Conservation (phyloP, 768 basidiomycete species). For the Boletus subcaerulescens region DNA sequence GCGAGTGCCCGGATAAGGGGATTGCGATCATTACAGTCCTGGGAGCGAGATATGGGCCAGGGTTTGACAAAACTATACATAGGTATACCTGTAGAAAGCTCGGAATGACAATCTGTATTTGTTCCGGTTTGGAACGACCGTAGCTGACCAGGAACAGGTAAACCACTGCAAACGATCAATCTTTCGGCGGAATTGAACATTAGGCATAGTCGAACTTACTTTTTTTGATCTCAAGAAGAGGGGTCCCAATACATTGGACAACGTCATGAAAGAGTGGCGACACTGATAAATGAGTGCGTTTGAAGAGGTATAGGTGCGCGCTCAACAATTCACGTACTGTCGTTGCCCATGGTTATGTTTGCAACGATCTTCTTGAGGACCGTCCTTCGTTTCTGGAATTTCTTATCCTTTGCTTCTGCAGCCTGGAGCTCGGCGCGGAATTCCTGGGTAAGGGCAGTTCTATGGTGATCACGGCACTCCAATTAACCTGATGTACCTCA, state of each 20-base stretch:
- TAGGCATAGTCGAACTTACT: slow-evolving; percentile 53
- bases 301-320: slow-evolving; percentile 10
- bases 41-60: slow-evolving; percentile 14
- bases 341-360: slow-evolving; percentile 99
- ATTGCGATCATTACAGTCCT: slow-evolving; percentile 97
- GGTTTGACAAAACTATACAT: slow-evolving; percentile 1
- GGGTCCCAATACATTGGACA: slow-evolving; percentile 91
- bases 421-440: slow-evolving; percentile 89
- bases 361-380: slow-evolving; percentile 97
- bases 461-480: slow-evolving; percentile 8
- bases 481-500: slow-evolving; percentile 49
- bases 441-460: slow-evolving; percentile 49
- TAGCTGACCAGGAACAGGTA: slow-evolving; percentile 98
- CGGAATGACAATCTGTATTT: slow-evolving; percentile 87
- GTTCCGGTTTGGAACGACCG: slow-evolving; percentile 89
- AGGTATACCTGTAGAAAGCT: slow-evolving; percentile 78
- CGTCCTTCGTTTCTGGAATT: slow-evolving; percentile 88
- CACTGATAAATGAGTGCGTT: slow-evolving; percentile 51
- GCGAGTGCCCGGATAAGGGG: slow-evolving; percentile 96
- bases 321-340: slow-evolving; percentile 63
- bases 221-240: slow-evolving; percentile 97
- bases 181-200: background rate
- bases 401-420: slow-evolving; percentile 95
- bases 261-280: slow-evolving; percentile 94
- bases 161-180: slow-evolving; percentile 63